Evolutionary conservation across 177 flowering plant genomes (phyloP).

Genomic region (Telopea speciosissima): DNA sequence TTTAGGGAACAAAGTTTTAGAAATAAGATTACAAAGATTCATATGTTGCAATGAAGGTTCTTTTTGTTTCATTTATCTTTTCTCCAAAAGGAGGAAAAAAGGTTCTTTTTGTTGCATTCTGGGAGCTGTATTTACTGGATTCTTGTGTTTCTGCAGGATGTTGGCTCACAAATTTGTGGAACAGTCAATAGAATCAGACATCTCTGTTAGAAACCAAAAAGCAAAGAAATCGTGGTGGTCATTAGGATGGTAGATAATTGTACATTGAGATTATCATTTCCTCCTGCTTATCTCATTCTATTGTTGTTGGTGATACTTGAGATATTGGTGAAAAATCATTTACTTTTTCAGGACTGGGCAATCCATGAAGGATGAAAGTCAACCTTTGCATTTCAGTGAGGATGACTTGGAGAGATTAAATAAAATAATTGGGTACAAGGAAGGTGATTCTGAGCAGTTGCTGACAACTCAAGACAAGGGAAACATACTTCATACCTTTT

Average conservation of each 20-base stretch:
- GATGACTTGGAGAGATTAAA: conserved; percentile 92
- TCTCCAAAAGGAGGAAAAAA: no score
- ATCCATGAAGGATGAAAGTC: conserved; percentile 51
- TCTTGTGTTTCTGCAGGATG: conserved; percentile 57
- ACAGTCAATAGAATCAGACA: conserved; percentile 51
- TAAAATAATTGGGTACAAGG: conserved; percentile 82
- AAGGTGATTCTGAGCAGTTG: conserved; percentile 46
- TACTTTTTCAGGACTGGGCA: conserved; percentile 44
- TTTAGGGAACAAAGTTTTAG: no score
- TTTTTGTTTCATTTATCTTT: no score
- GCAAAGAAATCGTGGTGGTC: conserved; percentile 90
- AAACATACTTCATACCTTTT: conserved; percentile 52
- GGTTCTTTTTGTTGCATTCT: no score
- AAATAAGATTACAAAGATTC: no score
- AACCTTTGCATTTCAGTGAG: conserved; percentile 53
- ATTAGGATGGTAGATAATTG: conserved; percentile 62
- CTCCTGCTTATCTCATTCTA: background rate
- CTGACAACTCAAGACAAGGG: conserved; percentile 29
- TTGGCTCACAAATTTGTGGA: conserved; percentile 93
- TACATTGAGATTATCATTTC: conserved; percentile 2
- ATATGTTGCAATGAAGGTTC: no score
- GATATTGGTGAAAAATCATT: conserved; percentile 9
- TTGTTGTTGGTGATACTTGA: conserved; percentile 12
- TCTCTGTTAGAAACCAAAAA: conserved; percentile 39
- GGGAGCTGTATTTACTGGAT: no score